Percentiles rank a stretch among this genome's conserved stretches.
Evolutionary conservation across 1,284 basidiomycete species (phyloP).

Genomic region (Cryptococcus sp.): DNA sequence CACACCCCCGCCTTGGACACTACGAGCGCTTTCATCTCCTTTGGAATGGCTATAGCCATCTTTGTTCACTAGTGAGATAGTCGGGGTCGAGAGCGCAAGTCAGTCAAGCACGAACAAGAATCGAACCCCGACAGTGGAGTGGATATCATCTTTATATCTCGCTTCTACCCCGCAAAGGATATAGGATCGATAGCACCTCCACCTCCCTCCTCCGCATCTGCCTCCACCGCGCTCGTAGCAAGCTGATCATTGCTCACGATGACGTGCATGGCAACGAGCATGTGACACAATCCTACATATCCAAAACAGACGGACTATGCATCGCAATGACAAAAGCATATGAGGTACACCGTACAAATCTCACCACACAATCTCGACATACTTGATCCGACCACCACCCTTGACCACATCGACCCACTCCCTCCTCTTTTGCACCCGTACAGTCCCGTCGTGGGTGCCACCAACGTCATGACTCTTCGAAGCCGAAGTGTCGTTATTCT

Average conservation of each 20-base stretch:
- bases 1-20: conserved; percentile 12
- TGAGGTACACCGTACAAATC: background rate
- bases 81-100: no score
- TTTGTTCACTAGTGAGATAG: no score
- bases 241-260: no score
- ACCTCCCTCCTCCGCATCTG: no score
- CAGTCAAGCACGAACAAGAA: no score
- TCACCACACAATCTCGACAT: conserved; percentile 17
- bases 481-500: background rate
- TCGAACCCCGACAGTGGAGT: no score
- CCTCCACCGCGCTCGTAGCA: no score
- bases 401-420: conserved; percentile 6
- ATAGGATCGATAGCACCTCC: no score
- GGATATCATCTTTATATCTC: no score
- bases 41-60: background rate
- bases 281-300: background rate
- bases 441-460: background rate
- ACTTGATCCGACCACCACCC: conserved; percentile 12
- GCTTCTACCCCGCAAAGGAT: no score
- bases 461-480: background rate
- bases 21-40: conserved; percentile 12
- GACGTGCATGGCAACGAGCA: background rate
- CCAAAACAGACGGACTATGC: no score
- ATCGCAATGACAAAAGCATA: no score
- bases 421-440: background rate